These are phyloP conservation scores for Penicillium sp. DNA, from an alignment of 2,329 filamentous ascomycete species.

Conservation along the genomic window DNA sequence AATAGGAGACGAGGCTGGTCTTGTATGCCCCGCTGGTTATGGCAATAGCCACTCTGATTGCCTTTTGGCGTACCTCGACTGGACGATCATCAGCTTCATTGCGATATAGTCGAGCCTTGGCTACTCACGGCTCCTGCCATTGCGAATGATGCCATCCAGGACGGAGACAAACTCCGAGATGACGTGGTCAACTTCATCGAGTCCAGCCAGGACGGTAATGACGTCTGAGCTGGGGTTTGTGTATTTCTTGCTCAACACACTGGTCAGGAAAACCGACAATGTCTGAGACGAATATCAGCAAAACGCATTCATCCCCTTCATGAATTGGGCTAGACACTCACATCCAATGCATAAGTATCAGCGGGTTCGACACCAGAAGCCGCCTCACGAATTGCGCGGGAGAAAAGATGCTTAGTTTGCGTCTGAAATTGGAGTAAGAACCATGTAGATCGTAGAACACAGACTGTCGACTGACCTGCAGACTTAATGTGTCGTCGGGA, in stretches of 20 bases:
- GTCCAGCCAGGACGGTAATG: conserved; percentile 79
- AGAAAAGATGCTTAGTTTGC: conserved; percentile 73
- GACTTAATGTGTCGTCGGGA: conserved; percentile 68
- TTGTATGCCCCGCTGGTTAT: conserved; percentile 92
- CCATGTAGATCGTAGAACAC: conserved; percentile 13
- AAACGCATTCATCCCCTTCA: conserved; percentile 14
- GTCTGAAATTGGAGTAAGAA: conserved; percentile 33
- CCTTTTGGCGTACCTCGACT: conserved; percentile 73
- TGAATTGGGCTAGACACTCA: conserved; percentile 39
- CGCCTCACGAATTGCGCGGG: conserved; percentile 64
- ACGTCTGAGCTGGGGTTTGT: conserved; percentile 93
- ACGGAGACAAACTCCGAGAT: conserved; percentile 84
- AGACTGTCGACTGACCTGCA: conserved; percentile 52
- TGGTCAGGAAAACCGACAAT: conserved; percentile 78
- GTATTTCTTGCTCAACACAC: conserved; percentile 80
- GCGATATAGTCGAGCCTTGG: not conserved
- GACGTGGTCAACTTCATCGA: conserved; percentile 79
- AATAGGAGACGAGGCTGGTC: conserved; percentile 88
- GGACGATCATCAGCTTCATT: conserved; percentile 7
- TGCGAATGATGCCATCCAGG: conserved; percentile 76
- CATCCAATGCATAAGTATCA: conserved; percentile 78
- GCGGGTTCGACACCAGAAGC: conserved; percentile 57
- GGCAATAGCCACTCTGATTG: conserved; percentile 73
- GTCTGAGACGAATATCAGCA: conserved; percentile 58
- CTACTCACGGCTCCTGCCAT: conserved; percentile 62